Evolutionary conservation across 108 stramenopile species (phyloP).

Genomic region (Skeletonema marinoi): DNA sequence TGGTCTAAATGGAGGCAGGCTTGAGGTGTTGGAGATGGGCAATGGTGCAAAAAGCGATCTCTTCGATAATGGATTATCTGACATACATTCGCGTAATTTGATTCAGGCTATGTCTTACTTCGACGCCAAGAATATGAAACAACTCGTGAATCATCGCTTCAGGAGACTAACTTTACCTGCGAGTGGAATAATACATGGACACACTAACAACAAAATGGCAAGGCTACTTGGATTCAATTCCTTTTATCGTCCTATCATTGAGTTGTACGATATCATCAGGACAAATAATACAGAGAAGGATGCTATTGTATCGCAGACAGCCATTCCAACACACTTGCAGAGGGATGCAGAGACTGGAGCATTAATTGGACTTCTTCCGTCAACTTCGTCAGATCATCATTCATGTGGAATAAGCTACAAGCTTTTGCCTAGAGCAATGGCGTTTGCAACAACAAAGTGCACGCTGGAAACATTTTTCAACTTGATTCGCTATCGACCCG

Average conservation of each 20-base stretch:
- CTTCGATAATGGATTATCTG: neutral
- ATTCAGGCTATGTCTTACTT: constrained; percentile 6
- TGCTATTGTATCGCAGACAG: neutral
- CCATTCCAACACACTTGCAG: constrained; percentile 21
- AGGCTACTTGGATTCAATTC: constrained; percentile 17
- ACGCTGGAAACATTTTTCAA: constrained; percentile 20
- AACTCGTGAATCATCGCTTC: constrained; percentile 8
- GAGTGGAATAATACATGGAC: neutral
- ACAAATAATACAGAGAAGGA: neutral
- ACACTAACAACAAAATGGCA: neutral
- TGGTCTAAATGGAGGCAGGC: neutral
- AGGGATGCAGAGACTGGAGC: constrained; percentile 20
- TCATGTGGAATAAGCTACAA: constrained; percentile 8
- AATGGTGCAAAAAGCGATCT: neutral
- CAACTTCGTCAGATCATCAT: neutral
- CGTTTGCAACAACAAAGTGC: constrained; percentile 13
- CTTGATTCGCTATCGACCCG: constrained; percentile 26
- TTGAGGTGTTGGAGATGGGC: constrained; percentile 23
- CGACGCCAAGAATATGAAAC: neutral
- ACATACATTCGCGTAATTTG: constrained; percentile 1
- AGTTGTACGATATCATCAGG: constrained; percentile 9
- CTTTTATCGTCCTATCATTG: constrained; percentile 24
- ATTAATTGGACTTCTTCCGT: constrained; percentile 22
- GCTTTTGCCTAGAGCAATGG: constrained; percentile 9
- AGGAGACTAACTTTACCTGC: constrained; percentile 13